Base-by-base conservation (phyloP, 2,329 filamentous ascomycete species). In the Xylaria sp. region DNA sequence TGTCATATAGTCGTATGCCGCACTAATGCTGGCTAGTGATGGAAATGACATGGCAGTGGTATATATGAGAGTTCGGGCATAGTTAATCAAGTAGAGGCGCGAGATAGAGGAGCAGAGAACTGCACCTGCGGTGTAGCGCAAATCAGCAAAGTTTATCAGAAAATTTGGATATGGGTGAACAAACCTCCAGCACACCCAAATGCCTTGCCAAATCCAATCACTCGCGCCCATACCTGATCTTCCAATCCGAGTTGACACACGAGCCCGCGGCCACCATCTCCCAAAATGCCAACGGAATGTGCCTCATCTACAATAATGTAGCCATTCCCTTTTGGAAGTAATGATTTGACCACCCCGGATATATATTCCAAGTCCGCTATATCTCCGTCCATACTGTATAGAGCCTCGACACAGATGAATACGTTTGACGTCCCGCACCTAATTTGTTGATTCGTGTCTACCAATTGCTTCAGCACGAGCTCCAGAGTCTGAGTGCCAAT, bases 321-420 rank as follows among this genome's bases (percentile, higher is more conserved):
- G 0, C 85, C 87, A 53, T 92, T 92, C 0, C 83, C 83, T 0
- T 67, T 66, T 0, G 89, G 87, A 0, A 93, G 78, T 0, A 85
- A 73, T 0, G 79, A 77, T 45, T 90, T 84, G 0, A 91, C 84
- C 4, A 86, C 80, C 0, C 82, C 77, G 1, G 91, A 83, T 20
- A 94, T 86, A 5, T 88, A 83, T 11, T 74, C 73, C 11, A 96
- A 79, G 0, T 90, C 90, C 0, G 87, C 87, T 20, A 92, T 79
- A 71, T 94, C 91, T 0, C 92, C 92, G 60, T 95, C 92, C 92
- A 96, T 96, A 76, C 91, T 94, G 77, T 96, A 95, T 0, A 93
- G 81, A 0, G 85, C 87, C 71, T 93, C 91, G 0, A 92, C 82
- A 0, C 87, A 87, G n/a, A 93, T 77, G 70, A 93, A 91, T 2